These are phyloP conservation scores for Hordeum pubiflorum DNA, from an alignment of 202 grass and related monocot genomes.

Conservation along the genomic window DNA sequence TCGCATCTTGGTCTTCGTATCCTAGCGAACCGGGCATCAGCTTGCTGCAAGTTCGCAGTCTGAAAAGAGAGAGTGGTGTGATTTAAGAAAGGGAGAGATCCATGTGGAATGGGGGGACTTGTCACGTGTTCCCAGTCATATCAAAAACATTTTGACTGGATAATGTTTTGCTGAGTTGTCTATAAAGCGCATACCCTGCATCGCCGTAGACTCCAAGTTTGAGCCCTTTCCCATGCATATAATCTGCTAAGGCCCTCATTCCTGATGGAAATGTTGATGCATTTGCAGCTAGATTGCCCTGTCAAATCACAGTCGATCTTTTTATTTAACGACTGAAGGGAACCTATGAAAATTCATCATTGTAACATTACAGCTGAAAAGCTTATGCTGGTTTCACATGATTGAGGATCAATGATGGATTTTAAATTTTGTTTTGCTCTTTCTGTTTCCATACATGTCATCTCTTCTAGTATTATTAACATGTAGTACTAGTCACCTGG, in stretches of 20 bases:
- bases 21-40: slow-evolving; percentile 2
- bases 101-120: not conserved
- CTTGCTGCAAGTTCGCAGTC: slow-evolving; percentile 4
- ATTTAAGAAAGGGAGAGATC: not conserved
- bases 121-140: slow-evolving; percentile 23
- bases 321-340: not conserved
- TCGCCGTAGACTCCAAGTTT: slow-evolving; percentile 60
- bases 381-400: not conserved
- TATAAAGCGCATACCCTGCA: slow-evolving; percentile 29
- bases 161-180: not conserved
- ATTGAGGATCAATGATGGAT: not conserved
- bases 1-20: slow-evolving; percentile 4
- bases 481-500: slow-evolving; percentile 27
- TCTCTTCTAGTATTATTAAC: not conserved
- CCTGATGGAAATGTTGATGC: slow-evolving; percentile 51
- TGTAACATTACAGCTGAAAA: not conserved
- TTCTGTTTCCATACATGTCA: not conserved
- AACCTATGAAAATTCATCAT: not conserved
- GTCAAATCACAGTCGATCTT: not conserved
- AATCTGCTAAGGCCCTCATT: slow-evolving; percentile 44
- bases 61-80: not conserved
- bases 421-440: not conserved
- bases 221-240: slow-evolving; percentile 46
- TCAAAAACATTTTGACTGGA: not conserved
- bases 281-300: slow-evolving; percentile 49